Base-by-base conservation (phyloP, 257 asterid species). In the Schizonepeta tenuifolia region DNA sequence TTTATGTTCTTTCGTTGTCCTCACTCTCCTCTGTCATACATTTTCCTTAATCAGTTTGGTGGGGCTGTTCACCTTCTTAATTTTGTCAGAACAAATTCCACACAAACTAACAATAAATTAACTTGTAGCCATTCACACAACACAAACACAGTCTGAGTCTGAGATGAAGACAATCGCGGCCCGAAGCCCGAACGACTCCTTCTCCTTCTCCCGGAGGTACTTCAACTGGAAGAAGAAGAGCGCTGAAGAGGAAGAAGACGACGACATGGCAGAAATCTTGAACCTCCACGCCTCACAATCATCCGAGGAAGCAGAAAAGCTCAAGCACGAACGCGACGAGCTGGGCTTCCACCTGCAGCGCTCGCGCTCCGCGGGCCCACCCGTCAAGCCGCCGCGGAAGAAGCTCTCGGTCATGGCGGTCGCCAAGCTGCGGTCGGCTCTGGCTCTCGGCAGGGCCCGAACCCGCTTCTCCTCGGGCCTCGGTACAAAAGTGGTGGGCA, bases 191-290 rank as follows among this genome's bases (percentile, higher is more conserved):
- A 86, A 89, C 36, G 96, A 92, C 28, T 90, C 99, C 0, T 84
- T 90, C 83, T 91, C 99, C 2, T 88, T 94, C 82, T 94, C 99
- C 20, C 84, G 97, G 33, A 75, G 99, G 46, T 94, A 86, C 84
- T 94, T 91, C 74, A 69, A 76, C 82, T 80, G 81, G 83, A 89
- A 78, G 76, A 92, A 87, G 80, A 94, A 91, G 38, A 33, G 61
- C 11, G 84, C 69, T 24, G 90, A 80, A 3, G 93, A 81, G 6
- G 87, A 83, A 0, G 86, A 79, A 3, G 96, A 85, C 41, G 90
- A 78, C 75, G 91, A 78, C 71, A 69, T 73, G 78, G 90, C 83
- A 62, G 90, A 82, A 66, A 84, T 85, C 64, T 43, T 79, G 12
- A 58, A 67, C 75, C 79, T 77, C 79, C 78, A 76, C 67, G 69